These are phyloP conservation scores for Sugiyamaella japonica DNA, from an alignment of 1,139 yeast species.

Conservation along the genomic window DNA sequence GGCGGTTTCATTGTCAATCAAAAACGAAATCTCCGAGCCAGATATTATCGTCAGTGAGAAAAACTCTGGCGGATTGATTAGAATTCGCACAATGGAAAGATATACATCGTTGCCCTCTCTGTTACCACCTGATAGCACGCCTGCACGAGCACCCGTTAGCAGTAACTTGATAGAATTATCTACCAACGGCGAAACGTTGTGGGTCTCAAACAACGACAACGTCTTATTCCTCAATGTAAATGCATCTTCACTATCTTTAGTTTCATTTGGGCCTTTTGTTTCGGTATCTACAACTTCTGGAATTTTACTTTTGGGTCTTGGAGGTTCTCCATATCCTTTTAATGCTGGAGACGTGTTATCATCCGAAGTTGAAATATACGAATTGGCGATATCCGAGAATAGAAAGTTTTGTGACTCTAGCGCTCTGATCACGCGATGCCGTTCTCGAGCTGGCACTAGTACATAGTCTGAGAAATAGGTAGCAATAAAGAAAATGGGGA, in stretches of 20 bases:
- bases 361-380: slow-evolving; percentile 28
- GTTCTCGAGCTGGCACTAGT: slow-evolving; percentile 53
- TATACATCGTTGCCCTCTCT: slow-evolving; percentile 28
- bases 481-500: slow-evolving; percentile 62
- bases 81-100: slow-evolving; percentile 31
- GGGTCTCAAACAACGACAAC: slow-evolving; percentile 44
- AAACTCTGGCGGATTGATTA: slow-evolving; percentile 47
- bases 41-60: slow-evolving; percentile 57
- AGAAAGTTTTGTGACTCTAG: slow-evolving; percentile 48
- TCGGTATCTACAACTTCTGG: too few relatives aligned
- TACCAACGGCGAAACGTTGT: slow-evolving; percentile 48
- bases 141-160: slow-evolving; percentile 42
- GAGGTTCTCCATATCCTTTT: background rate
- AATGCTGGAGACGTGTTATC: slow-evolving; percentile 1
- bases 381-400: slow-evolving; percentile 45
- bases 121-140: slow-evolving; percentile 5
- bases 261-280: background rate
- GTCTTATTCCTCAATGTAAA: slow-evolving; percentile 34
- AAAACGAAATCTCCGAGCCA: slow-evolving; percentile 57
- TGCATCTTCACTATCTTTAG: background rate
- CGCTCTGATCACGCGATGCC: slow-evolving; percentile 49
- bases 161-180: slow-evolving; percentile 47
- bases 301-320: background rate
- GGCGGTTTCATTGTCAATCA: slow-evolving; percentile 46
- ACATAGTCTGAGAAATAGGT: slow-evolving; percentile 69